phyloP scores from a whole-genome alignment of 768 basidiomycete genomes.

The Russula griseocarnosa region DNA sequence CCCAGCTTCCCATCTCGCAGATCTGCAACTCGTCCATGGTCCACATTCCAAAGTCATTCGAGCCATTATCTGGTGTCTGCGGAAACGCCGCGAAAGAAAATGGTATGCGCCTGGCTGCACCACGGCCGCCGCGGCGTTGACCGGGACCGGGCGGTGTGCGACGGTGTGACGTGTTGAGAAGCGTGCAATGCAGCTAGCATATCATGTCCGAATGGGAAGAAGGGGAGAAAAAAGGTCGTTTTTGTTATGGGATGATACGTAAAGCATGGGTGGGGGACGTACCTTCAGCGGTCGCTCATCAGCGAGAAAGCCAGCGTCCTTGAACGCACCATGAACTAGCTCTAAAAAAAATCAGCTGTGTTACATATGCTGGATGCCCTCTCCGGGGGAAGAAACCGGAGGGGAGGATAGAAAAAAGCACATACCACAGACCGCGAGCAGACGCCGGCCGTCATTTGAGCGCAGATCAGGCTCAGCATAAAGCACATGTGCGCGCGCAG shows the following conservation, averaged over 20 bases:
- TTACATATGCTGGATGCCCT: neutral
- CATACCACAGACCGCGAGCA: constrained; percentile 36
- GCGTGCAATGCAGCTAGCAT: constrained; percentile 38
- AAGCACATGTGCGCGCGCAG: constrained; percentile 49
- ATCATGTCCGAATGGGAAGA: neutral
- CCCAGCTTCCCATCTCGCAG: constrained; percentile 69
- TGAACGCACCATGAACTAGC: constrained; percentile 34
- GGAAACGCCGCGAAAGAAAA: constrained; percentile 39
- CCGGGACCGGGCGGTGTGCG: constrained; percentile 29
- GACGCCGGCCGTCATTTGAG: constrained; percentile 32
- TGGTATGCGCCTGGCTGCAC: constrained; percentile 33
- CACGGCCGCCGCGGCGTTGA: constrained; percentile 16
- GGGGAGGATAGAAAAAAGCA: neutral
- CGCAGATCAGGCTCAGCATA: constrained; percentile 48
- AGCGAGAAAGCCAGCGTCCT: constrained; percentile 34
- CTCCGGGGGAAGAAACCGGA: no score
- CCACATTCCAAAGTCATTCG: constrained; percentile 51
- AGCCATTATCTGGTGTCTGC: constrained; percentile 17
- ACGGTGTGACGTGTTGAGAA: constrained; percentile 39
- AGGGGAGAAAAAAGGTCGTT: neutral
- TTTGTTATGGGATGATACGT: no score
- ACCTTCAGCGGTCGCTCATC: constrained; percentile 40
- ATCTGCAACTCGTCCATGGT: constrained; percentile 55
- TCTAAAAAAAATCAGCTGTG: constrained; percentile 29
- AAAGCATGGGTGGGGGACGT: neutral